Base-by-base conservation (phyloP, 2,329 filamentous ascomycete species). In the Fusarium albosuccineum region DNA sequence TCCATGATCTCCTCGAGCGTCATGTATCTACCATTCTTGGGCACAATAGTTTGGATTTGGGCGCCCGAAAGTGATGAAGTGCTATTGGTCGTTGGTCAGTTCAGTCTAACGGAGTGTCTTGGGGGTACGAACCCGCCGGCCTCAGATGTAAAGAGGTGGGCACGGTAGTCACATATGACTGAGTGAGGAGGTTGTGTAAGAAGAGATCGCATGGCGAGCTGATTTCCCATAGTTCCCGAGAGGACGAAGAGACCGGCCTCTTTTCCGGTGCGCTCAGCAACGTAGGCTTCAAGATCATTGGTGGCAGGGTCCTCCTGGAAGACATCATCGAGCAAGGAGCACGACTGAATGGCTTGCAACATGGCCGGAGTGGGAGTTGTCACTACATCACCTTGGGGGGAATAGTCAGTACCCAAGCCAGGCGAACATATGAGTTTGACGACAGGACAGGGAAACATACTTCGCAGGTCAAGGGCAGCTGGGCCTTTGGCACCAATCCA, bases 221-320 rank as follows among this genome's bases (percentile, higher is more conserved):
- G 94, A 80, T 97, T 97, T 40, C 93, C 94, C 94, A 97, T 97
- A 5, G 94, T 97, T 4, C 95, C 95, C 0, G 92, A 96, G 61
- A 97, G 84, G 57, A 97, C 92, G 55, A 97, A 89, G 5, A 97
- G 83, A 0, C 87, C 91, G 8, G 88, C 89, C 73, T 94, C 90
- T 71, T 97, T 94, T 70, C 88, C 88, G 1, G 92, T 87, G 4
- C 97, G 85, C 33, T 85, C 76, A 16, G 93, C 92, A 44, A 97
- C 85, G 76, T 92, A 90, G 45, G 85, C 80, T 77, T 97, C 92
- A 40, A 98, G 87, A 26, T 87, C 84, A 51, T 86, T 89, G 1
- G 95, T 97, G 0, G 91, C 93, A 1, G 87, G 83, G 73, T 97
- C 94, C 79, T 97, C 93, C 66, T 84, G 82, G 76, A 91, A 92